A percentile compares a stretch with the other conserved stretches of the same genome.
Evolutionary conservation across 805 yeast genomes (phyloP).

Genomic region (Lachancea thermotolerans): DNA sequence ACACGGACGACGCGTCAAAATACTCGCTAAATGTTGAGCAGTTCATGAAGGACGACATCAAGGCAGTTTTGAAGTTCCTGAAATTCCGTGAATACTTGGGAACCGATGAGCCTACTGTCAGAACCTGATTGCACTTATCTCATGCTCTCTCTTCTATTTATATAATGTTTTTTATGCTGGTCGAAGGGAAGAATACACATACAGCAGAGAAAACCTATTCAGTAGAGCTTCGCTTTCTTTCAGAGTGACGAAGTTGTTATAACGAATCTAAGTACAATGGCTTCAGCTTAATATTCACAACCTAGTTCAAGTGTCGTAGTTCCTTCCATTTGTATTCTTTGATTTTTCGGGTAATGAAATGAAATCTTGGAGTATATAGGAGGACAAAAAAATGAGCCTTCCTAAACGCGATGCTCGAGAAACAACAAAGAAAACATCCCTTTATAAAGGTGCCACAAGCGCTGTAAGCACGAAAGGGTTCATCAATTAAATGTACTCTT

Average conservation of each 20-base stretch:
- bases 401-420: too few species aligned
- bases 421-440: too few species aligned
- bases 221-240: too few species aligned
- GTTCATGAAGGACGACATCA: slow-evolving; percentile 57
- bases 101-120: slow-evolving; percentile 82
- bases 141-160: background rate
- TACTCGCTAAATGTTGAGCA: slow-evolving; percentile 53
- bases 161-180: background rate
- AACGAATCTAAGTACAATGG: too few species aligned
- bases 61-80: slow-evolving; percentile 58
- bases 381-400: background rate
- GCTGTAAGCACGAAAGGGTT: background rate
- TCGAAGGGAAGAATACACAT: too few species aligned
- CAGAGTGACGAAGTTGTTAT: too few species aligned
- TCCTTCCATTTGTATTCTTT: background rate
- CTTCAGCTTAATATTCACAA: too few species aligned
- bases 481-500: slow-evolving; percentile 22
- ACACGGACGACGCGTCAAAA: slow-evolving; percentile 51
- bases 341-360: background rate
- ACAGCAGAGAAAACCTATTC: too few species aligned
- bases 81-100: slow-evolving; percentile 69
- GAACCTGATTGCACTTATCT: slow-evolving; percentile 42
- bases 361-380: background rate
- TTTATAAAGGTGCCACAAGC: too few species aligned
- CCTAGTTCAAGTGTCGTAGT: too few species aligned